A percentile compares a stretch with the other conserved stretches of the same genome.
Conservation (phyloP, 805 yeast genomes). For the Komagataella mondaviorum region DNA sequence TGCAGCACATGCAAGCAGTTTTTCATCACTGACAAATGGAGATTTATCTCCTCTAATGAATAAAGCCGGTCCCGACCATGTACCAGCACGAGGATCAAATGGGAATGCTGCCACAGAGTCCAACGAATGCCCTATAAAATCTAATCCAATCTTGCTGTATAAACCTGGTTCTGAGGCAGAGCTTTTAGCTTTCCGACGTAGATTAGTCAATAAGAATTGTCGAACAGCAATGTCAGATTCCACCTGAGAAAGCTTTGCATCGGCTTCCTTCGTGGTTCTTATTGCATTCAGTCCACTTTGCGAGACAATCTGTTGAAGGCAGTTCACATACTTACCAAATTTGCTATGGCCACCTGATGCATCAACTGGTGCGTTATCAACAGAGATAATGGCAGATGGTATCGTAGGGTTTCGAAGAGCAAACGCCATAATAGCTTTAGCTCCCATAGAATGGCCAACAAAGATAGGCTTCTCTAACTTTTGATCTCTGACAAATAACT, state of each 20-base stretch:
- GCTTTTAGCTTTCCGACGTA: constrained; percentile 23
- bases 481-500: constrained; percentile 41
- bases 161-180: constrained; percentile 13
- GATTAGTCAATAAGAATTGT: constrained; percentile 67
- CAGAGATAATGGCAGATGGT: constrained; percentile 52
- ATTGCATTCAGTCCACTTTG: constrained; percentile 21
- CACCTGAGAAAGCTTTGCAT: constrained; percentile 41
- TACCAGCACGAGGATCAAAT: constrained; percentile 33
- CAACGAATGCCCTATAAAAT: constrained; percentile 49
- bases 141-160: constrained; percentile 56
- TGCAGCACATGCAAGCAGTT: constrained; percentile 53
- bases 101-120: constrained; percentile 71
- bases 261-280: constrained; percentile 52
- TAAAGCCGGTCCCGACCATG: constrained; percentile 62
- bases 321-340: constrained; percentile 56
- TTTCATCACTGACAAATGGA: constrained; percentile 72
- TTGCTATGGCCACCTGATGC: constrained; percentile 27
- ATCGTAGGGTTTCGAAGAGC: constrained; percentile 54
- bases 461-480: constrained; percentile 37
- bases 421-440: constrained; percentile 83
- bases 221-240: constrained; percentile 53
- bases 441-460: constrained; percentile 87
- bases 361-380: constrained; percentile 84
- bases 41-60: constrained; percentile 74
- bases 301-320: constrained; percentile 44